These are phyloP conservation scores for Cetradonia linearis DNA, from an alignment of 495 filamentous ascomycete genomes.

Conservation along the genomic window DNA sequence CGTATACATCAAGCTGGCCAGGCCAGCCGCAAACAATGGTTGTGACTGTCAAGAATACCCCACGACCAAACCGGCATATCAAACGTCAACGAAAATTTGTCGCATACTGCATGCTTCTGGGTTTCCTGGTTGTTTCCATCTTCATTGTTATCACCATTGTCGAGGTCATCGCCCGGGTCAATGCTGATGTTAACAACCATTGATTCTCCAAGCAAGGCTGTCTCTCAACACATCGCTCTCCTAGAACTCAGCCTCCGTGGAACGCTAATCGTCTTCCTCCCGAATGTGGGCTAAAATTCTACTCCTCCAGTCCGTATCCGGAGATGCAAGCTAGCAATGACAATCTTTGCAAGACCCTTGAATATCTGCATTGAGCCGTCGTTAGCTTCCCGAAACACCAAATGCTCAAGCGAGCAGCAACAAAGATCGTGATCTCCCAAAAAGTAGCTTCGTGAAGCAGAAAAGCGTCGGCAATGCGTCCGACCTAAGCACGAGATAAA, in stretches of 20 bases:
- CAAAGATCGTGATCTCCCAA: too few species aligned
- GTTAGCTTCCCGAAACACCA: too few species aligned
- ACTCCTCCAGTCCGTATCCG: too few species aligned
- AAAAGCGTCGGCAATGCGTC: too few species aligned
- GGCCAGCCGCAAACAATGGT: neutral
- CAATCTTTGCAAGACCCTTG: too few species aligned
- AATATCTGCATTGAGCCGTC: too few species aligned
- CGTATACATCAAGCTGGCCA: neutral
- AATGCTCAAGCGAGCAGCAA: too few species aligned
- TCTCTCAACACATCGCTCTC: neutral
- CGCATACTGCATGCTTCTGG: constrained; percentile 7
- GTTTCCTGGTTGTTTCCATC: neutral
- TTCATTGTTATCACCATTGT: constrained; percentile 2
- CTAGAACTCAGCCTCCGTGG: neutral
- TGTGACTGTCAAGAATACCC: neutral
- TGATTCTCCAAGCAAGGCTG: neutral
- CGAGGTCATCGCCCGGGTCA: neutral
- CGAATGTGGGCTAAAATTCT: too few species aligned
- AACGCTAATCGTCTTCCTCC: too few species aligned
- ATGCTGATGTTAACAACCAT: neutral
- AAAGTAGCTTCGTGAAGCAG: too few species aligned
- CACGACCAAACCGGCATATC: neutral
- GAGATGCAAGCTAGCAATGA: too few species aligned
- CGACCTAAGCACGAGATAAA: too few species aligned
- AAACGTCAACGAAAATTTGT: neutral